A percentile compares a stretch with the other conserved stretches of the same genome.
Evolutionary conservation across 2,329 filamentous ascomycete genomes (phyloP).

Genomic region (Exutisphaerella laricina): DNA sequence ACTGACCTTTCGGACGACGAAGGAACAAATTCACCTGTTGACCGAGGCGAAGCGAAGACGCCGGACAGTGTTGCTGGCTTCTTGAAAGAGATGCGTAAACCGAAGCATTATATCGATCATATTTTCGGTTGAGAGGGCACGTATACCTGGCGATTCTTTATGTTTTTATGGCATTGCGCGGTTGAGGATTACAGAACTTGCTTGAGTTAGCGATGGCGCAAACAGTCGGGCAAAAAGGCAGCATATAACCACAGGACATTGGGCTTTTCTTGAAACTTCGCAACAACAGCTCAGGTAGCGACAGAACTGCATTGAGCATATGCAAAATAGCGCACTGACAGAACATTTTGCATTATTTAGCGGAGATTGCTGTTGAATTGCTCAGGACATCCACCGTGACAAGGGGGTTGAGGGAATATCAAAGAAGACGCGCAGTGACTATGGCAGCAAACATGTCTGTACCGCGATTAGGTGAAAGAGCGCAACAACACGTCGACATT

Average conservation of each 20-base stretch:
- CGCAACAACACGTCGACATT: too few species aligned
- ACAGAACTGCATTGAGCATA: too few species aligned
- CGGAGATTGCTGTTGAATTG: too few species aligned
- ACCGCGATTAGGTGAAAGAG: too few species aligned
- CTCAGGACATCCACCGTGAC: too few species aligned
- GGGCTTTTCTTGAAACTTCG: neutral
- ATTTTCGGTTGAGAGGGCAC: slow-evolving; percentile 19
- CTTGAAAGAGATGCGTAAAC: slow-evolving; percentile 19
- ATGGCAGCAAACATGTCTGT: too few species aligned
- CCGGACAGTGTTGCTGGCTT: slow-evolving; percentile 18
- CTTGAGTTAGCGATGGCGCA: slow-evolving; percentile 2
- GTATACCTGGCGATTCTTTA: slow-evolving; percentile 4
- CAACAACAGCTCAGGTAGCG: neutral
- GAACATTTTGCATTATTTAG: too few species aligned
- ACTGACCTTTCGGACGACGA: slow-evolving; percentile 6
- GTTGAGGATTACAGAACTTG: neutral
- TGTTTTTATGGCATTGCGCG: slow-evolving; percentile 2
- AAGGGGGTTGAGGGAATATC: too few species aligned
- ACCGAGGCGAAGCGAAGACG: slow-evolving; percentile 20
- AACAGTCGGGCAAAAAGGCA: slow-evolving; percentile 1
- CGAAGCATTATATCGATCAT: slow-evolving; percentile 21
- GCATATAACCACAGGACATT: neutral
- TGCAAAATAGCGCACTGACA: too few species aligned
- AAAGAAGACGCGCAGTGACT: too few species aligned
- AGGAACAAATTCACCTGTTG: slow-evolving; percentile 11